Percentiles rank a stretch among this genome's conserved stretches.
These are phyloP conservation scores for Lactifluus volemus DNA, from an alignment of 768 basidiomycete genomes.

Conservation along the genomic window DNA sequence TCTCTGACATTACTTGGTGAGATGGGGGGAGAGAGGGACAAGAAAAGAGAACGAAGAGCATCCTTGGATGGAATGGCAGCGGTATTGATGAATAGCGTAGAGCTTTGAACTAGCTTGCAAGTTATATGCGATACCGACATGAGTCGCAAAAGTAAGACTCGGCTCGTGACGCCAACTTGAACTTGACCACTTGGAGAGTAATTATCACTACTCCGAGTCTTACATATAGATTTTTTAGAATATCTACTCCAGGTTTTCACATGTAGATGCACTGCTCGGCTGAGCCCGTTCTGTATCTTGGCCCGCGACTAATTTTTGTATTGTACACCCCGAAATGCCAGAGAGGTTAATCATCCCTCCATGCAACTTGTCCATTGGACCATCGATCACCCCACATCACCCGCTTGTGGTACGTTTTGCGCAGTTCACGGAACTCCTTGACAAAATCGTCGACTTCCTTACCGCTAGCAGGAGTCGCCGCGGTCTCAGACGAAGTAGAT, in stretches of 20 bases:
- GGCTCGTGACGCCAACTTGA: no score
- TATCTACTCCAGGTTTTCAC: no score
- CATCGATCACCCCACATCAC: constrained; percentile 87
- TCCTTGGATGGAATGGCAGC: constrained; percentile 22
- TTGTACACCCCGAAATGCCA: not conserved
- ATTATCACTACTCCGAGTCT: no score
- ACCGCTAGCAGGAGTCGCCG: constrained; percentile 21
- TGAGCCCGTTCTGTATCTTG: no score
- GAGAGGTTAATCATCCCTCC: constrained; percentile 56
- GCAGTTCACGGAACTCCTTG: constrained; percentile 73
- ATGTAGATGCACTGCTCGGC: no score
- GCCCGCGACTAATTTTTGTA: no score
- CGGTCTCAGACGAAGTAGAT: constrained; percentile 27
- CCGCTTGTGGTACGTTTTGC: constrained; percentile 91
- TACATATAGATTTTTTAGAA: no score
- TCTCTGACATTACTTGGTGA: constrained; percentile 25
- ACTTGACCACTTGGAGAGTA: no score
- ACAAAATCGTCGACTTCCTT: constrained; percentile 82
- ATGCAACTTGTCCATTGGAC: constrained; percentile 75
- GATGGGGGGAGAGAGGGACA: constrained; percentile 29
- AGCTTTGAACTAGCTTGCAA: constrained; percentile 1
- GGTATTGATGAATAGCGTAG: not conserved
- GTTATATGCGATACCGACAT: constrained; percentile 19
- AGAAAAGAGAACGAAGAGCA: constrained; percentile 31
- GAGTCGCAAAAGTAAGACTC: no score